phyloP scores from a whole-genome alignment of 140 eudicot genomes.

The Ambrosia hybrid region DNA sequence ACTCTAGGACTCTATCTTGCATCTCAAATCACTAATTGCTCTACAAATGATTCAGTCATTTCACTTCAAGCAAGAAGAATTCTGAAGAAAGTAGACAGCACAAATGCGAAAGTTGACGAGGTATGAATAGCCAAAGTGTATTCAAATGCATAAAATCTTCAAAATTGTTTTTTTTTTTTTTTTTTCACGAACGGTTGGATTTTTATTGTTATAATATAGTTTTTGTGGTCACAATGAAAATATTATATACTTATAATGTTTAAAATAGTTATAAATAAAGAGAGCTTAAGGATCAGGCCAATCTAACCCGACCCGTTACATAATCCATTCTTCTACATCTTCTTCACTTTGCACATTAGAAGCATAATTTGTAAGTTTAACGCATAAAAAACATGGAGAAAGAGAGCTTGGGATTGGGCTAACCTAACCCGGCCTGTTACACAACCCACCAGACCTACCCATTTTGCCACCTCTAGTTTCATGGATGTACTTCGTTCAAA shows the following conservation, averaged over 20 bases:
- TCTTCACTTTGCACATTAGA: too few relatives aligned
- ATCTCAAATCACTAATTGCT: conserved; percentile 17
- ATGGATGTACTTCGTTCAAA: background rate
- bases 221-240: too few relatives aligned
- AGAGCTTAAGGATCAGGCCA: too few relatives aligned
- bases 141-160: background rate
- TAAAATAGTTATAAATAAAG: too few relatives aligned
- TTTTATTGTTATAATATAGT: too few relatives aligned
- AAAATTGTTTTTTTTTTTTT: background rate
- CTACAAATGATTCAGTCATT: conserved; percentile 19
- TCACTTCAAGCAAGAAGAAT: conserved; percentile 29
- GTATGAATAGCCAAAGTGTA: conserved; percentile 5
- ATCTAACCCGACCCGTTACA: too few relatives aligned
- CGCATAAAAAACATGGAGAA: background rate
- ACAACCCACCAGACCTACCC: background rate
- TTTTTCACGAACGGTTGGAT: background rate
- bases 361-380: background rate
- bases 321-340: too few relatives aligned
- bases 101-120: conserved; percentile 11
- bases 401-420: background rate
- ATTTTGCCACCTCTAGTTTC: background rate
- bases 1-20: conserved; percentile 26
- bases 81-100: conserved; percentile 18
- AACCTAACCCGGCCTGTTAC: background rate
- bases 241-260: too few relatives aligned